Percentiles rank a stretch among this genome's conserved stretches.
Evolutionary conservation across 768 basidiomycete species (phyloP).

Genomic region (Nevesoporus exiguus): DNA sequence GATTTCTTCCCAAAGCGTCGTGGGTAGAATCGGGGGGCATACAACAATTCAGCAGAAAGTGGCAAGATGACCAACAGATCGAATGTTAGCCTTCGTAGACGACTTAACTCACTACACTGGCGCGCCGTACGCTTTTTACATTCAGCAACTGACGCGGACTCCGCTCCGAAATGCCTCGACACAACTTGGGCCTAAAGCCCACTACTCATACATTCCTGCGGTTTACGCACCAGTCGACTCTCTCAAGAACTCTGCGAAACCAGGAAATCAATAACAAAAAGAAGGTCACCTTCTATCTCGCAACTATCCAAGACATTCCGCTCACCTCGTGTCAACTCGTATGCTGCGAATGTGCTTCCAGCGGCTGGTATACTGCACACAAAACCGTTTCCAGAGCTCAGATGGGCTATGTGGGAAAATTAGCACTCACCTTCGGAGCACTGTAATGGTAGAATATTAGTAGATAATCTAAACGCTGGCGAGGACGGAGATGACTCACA

Average conservation of each 20-base stretch:
- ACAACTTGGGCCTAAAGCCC: not conserved
- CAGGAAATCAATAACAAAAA: not conserved
- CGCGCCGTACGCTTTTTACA: not conserved
- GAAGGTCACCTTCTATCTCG: not conserved
- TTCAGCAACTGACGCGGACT: not conserved
- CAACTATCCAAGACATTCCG: not conserved
- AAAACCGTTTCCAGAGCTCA: not conserved
- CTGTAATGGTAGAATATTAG: conserved; percentile 30
- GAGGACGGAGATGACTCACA: conserved; percentile 41
- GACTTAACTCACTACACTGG: not conserved
- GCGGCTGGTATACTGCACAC: conserved; percentile 79
- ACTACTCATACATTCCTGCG: not conserved
- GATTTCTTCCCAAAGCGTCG: too few relatives aligned
- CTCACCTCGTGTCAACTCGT: conserved; percentile 76
- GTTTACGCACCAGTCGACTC: conserved; percentile 25
- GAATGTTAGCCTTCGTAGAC: too few relatives aligned
- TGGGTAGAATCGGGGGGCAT: too few relatives aligned
- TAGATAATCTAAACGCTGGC: not conserved
- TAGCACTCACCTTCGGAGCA: conserved; percentile 54
- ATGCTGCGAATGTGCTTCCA: conserved; percentile 86
- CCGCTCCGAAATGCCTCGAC: not conserved
- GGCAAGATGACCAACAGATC: too few relatives aligned
- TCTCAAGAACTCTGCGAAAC: conserved; percentile 21
- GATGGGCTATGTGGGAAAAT: not conserved
- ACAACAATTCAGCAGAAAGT: too few relatives aligned